phyloP scores from a whole-genome alignment of 2,329 filamentous ascomycete genomes.

The Penicillium polonicum region DNA sequence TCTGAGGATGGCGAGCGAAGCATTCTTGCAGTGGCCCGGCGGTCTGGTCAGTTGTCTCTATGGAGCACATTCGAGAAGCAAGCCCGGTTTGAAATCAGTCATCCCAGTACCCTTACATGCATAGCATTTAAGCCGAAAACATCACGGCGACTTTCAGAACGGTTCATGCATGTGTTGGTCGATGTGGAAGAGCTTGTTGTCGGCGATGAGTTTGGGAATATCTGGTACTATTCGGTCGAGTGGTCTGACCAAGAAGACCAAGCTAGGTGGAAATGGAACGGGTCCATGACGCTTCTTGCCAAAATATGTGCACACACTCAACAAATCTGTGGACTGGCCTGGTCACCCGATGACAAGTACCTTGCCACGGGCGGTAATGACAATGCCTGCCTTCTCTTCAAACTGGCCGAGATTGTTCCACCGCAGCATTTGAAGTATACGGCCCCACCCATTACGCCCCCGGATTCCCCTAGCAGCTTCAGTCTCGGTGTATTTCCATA shows the following conservation, averaged over 20 bases:
- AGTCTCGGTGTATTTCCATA: constrained; percentile 24
- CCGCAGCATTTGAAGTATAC: constrained; percentile 13
- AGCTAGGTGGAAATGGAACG: constrained; percentile 72
- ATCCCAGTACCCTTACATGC: constrained; percentile 72
- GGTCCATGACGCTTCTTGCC: constrained; percentile 73
- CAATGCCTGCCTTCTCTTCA: constrained; percentile 81
- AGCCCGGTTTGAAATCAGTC: constrained; percentile 72
- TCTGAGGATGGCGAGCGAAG: constrained; percentile 70
- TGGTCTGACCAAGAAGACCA: constrained; percentile 63
- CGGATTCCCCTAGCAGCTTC: constrained; percentile 10
- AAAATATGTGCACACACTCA: constrained; percentile 77
- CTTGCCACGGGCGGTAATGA: constrained; percentile 93
- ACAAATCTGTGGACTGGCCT: constrained; percentile 90
- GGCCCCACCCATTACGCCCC: constrained; percentile 9
- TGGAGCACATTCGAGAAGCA: constrained; percentile 68
- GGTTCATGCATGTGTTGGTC: constrained; percentile 52
- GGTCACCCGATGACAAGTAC: constrained; percentile 71
- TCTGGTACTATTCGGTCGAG: constrained; percentile 88
- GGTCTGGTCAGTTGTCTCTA: constrained; percentile 71
- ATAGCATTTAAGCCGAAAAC: constrained; percentile 73
- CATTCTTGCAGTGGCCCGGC: constrained; percentile 82
- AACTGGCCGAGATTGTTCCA: constrained; percentile 57
- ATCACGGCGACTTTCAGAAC: constrained; percentile 51
- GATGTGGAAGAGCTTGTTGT: constrained; percentile 80
- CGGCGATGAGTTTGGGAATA: constrained; percentile 75